Conservation (phyloP, 305 asterid species). For the Fraxinus latifolia region DNA sequence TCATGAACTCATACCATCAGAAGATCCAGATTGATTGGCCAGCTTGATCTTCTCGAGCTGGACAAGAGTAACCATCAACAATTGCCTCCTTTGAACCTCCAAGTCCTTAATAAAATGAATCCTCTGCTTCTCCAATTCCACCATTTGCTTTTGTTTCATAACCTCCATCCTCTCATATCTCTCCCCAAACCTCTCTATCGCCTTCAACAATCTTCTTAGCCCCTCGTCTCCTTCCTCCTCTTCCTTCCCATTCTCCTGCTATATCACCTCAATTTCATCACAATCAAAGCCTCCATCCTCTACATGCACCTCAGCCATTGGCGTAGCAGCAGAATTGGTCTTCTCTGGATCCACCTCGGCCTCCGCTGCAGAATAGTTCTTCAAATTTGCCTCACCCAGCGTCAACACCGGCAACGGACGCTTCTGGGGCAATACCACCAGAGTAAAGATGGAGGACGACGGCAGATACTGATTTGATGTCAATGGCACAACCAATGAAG, state of each 20-base stretch:
- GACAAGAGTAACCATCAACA: constrained; percentile 76
- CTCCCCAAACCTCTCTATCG: constrained; percentile 73
- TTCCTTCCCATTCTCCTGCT: constrained; percentile 31
- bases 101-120: constrained; percentile 81
- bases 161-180: constrained; percentile 72
- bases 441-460: constrained; percentile 30
- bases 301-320: constrained; percentile 25
- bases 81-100: constrained; percentile 90
- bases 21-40: constrained; percentile 51
- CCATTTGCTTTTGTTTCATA: constrained; percentile 77
- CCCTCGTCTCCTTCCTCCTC: constrained; percentile 37
- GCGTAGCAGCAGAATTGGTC: constrained; percentile 44
- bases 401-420: constrained; percentile 36
- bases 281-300: constrained; percentile 38
- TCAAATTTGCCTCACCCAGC: constrained; percentile 47
- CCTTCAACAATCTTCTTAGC: constrained; percentile 60
- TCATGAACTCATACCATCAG: constrained; percentile 53
- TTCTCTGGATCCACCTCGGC: background rate
- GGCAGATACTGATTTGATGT: background rate
- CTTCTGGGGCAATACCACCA: constrained; percentile 50
- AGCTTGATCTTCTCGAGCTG: constrained; percentile 71
- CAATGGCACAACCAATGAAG: constrained; percentile 74
- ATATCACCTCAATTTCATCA: constrained; percentile 46
- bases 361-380: constrained; percentile 48
- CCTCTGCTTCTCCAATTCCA: constrained; percentile 88